Base-by-base conservation (phyloP, 177 flowering plant genomes). In the Vitis hybrid region DNA sequence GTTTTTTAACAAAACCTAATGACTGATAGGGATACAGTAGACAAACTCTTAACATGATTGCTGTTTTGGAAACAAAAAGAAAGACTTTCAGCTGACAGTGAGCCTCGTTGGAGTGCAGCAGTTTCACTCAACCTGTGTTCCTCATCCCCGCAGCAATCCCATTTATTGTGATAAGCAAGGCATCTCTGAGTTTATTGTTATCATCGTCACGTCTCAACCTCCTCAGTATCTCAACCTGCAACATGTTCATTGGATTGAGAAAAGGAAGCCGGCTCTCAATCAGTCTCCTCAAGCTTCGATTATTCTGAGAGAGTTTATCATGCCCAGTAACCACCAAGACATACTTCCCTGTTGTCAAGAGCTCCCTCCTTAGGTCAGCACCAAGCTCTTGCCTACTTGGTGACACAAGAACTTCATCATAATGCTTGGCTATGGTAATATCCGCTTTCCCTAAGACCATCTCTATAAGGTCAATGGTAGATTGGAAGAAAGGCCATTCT, bases 61-160 rank as follows among this genome's bases (percentile, higher is more conserved):
- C 45, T 33, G 7, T 33, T 33, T 33, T 33, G 45, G 45, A 33
- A 33, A 33, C 45, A 33, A 33, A 33, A 1, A 6, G 45, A 33
- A 33, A 33, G 45, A 33, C 45, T 33, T 33, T 33, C 45, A 33
- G 45, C 45, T 33, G 6, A 33, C 26, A 22, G 26, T 33, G 45
- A 33, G 26, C 18, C 60, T 57, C 60, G 18, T 13, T 57, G 60
- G 14, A n/a, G 60, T 10, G n/a, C 60, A 13, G 18, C 61, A 16
- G 16, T n/a, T n/a, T n/a, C 21, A 0, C 19, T 78, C 57, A 94
- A 72, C 98, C 97, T 16, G 98, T 94, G 82, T 94, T 94, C 78
- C 92, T 92, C 97, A 92, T 94, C 66, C 98, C 98, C 58, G 98
- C 97, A 61, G 98, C 97, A 66, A 94, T 94, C 15, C 97, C 97